phyloP scores from a whole-genome alignment of 225 moss, liverwort and hornwort species.

The Polytrichum commune region DNA sequence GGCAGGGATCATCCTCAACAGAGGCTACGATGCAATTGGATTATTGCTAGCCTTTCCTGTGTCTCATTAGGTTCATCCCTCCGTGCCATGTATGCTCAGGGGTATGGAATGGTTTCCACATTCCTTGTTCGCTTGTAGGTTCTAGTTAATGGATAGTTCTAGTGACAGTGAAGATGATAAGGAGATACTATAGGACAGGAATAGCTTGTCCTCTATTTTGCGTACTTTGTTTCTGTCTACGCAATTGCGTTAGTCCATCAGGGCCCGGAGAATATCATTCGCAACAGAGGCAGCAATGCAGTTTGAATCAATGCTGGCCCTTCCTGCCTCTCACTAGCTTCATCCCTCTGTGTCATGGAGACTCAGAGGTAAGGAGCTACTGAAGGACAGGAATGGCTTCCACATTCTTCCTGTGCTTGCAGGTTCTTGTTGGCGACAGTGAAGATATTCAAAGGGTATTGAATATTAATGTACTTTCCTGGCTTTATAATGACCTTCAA shows the following conservation, averaged over 20 bases:
- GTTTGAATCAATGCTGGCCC: not conserved
- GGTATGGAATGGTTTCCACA: constrained; percentile 2
- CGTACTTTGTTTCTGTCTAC: too few species aligned
- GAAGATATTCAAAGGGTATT: too few species aligned
- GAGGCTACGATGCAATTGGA: not conserved
- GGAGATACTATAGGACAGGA: not conserved
- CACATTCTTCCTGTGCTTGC: too few species aligned
- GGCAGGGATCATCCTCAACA: too few species aligned
- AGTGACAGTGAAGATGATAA: not conserved
- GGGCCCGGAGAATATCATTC: too few species aligned
- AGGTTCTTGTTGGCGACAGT: too few species aligned
- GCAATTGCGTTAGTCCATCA: too few species aligned
- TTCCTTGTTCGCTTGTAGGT: too few species aligned
- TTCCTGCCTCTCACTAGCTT: constrained; percentile 12
- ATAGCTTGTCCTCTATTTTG: not conserved
- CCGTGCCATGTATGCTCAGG: not conserved
- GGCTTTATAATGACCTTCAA: too few species aligned
- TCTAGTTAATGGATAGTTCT: too few species aligned
- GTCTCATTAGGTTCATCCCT: constrained; percentile 10
- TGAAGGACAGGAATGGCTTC: constrained; percentile 6
- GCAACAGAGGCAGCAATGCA: too few species aligned
- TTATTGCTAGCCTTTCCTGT: constrained; percentile 2
- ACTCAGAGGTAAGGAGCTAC: constrained; percentile 7
- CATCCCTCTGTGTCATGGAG: constrained; percentile 8
- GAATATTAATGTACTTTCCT: too few species aligned